Percentiles rank a stretch among this genome's conserved stretches.
These are phyloP conservation scores for Suhomyces wounanorum DNA, from an alignment of 1,139 yeast genomes.

Conservation along the genomic window DNA sequence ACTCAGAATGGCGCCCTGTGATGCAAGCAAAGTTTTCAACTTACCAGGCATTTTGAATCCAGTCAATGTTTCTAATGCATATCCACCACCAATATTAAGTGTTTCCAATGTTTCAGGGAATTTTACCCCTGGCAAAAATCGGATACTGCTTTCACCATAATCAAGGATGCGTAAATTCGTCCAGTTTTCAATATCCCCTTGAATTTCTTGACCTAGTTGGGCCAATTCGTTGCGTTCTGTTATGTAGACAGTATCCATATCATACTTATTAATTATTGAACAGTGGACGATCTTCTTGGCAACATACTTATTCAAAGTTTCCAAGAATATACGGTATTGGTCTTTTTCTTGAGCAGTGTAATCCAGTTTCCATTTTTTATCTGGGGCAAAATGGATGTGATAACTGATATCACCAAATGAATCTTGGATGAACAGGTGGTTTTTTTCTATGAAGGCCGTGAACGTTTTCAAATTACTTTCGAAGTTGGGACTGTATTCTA, in stretches of 20 bases:
- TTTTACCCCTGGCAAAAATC: constrained; percentile 43
- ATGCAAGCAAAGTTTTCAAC: constrained; percentile 35
- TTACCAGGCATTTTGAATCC: constrained; percentile 45
- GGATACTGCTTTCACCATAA: constrained; percentile 41
- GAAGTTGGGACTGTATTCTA: constrained; percentile 38
- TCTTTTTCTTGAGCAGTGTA: constrained; percentile 29
- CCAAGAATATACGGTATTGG: constrained; percentile 30
- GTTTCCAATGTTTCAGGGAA: constrained; percentile 43
- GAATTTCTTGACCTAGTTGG: constrained; percentile 41
- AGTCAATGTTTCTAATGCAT: constrained; percentile 41
- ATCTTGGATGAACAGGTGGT: constrained; percentile 15
- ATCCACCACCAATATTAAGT: constrained; percentile 46
- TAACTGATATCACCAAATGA: constrained; percentile 31
- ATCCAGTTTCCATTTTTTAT: constrained; percentile 37
- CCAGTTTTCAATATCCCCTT: constrained; percentile 43
- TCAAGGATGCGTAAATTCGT: constrained; percentile 36
- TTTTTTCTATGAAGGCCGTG: constrained; percentile 24
- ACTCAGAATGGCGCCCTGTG: constrained; percentile 37
- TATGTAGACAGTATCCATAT: constrained; percentile 35
- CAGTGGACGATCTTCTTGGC: constrained; percentile 39
- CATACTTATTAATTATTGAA: constrained; percentile 43
- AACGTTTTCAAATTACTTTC: constrained; percentile 26
- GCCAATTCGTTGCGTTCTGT: constrained; percentile 39
- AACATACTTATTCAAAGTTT: constrained; percentile 24
- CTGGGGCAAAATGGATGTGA: constrained; percentile 41